Evolutionary conservation across 2,329 filamentous ascomycete genomes (phyloP).

Genomic region (Didymella keratinophila): DNA sequence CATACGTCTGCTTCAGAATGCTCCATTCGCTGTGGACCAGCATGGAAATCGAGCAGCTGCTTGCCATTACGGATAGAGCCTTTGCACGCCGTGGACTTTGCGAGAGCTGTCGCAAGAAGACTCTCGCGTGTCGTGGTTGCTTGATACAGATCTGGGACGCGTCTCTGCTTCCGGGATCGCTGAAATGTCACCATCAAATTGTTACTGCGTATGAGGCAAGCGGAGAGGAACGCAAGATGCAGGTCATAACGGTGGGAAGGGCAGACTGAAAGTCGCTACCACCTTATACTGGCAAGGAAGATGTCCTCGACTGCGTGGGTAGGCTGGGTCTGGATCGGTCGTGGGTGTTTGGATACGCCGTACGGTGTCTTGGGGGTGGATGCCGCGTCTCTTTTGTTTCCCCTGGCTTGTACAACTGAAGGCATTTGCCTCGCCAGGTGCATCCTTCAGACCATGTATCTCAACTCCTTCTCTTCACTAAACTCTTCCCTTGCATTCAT

Average conservation of each 20-base stretch:
- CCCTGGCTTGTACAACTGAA: neutral
- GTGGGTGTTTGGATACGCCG: neutral
- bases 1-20: neutral
- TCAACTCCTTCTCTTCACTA: slow-evolving; percentile 1
- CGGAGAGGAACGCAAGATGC: neutral
- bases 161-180: neutral
- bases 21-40: neutral
- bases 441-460: slow-evolving; percentile 8
- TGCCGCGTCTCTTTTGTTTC: neutral
- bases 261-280: neutral
- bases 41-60: neutral
- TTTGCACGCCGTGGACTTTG: neutral
- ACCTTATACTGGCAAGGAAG: neutral
- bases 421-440: neutral
- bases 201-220: neutral
- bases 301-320: neutral
- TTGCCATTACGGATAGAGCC: neutral
- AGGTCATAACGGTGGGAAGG: neutral
- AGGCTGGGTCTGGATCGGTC: neutral
- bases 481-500: neutral
- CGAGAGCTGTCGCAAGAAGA: neutral
- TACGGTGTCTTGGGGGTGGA: neutral
- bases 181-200: neutral
- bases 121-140: neutral
- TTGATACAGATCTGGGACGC: neutral